Evolutionary conservation across 495 filamentous ascomycete species (phyloP), one percentile per base, ranked within the genome.

Genomic region (Pyronema domesticum): DNA sequence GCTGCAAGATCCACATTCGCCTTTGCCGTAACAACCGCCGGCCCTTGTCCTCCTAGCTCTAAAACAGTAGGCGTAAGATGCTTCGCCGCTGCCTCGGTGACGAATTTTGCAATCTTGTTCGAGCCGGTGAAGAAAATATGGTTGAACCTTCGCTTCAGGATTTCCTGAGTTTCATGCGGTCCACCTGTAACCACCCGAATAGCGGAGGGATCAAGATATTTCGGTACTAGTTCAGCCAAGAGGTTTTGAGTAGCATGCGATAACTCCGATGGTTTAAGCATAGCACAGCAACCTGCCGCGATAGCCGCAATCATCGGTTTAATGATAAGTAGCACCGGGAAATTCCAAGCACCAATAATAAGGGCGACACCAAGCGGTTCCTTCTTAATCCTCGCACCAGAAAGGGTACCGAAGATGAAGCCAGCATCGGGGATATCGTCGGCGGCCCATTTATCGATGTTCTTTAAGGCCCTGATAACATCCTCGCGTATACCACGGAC

Each of bases 111-210:
- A 37, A 95, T 89, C 37, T 63, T 71, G 9, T 73, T 70, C 58
- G 76, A 77, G 45, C 91, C 91, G 13, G 91, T 98, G 72, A 94
- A 98, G 72, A 93, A 89, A 60, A 98, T 89, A 74, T 94, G 95
- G 69, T 93, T 89, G 86, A 88, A 98, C 62, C 87, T 87, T 69
- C 88, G 77, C 39, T 13, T 17, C 10, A 98, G 73, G 36, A 96
- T 70, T 6, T 80, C 81, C 14, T 83, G 85, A 3, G 83, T 85
- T 73, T 94, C 86, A 19, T 81, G 72, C 34, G 94, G 64, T 7
- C 72, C 78, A 51, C 91, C 91, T 67, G 94, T 89, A 54, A 95
- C 74, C 49, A 89, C 73, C 14, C 73, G 71, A 66, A 86, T 94
- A 57, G 79, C 80, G n/a, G 75, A 75, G 23, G 76, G 78, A 68